A percentile compares a stretch with the other conserved stretches of the same genome.
These are phyloP conservation scores for Hevea brasiliensis DNA, from an alignment of 345 rosid species.

Conservation along the genomic window DNA sequence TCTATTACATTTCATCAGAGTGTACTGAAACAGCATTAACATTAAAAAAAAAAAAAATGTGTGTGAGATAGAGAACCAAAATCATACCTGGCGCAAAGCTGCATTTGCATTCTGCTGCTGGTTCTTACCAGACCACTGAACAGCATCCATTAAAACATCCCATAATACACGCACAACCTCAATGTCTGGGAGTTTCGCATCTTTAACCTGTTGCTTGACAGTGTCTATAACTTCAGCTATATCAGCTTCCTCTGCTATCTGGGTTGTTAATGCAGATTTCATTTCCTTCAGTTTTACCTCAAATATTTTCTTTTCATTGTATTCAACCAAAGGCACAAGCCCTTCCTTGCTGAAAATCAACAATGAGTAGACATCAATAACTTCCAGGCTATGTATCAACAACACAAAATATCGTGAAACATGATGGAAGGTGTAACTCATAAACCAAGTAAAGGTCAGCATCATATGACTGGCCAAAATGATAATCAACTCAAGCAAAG, in stretches of 20 bases:
- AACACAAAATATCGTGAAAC: not conserved
- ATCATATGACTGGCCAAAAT: not conserved
- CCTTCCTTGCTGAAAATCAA: constrained; percentile 78
- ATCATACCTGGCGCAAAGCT: constrained; percentile 76
- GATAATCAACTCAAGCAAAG: not conserved
- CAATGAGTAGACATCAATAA: constrained; percentile 12
- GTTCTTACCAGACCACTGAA: constrained; percentile 99
- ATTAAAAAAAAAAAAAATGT: not conserved
- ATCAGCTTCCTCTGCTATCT: constrained; percentile 71
- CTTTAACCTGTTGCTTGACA: constrained; percentile 77
- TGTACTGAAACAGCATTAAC: too few relatives aligned
- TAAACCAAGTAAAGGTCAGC: not conserved
- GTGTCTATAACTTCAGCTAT: constrained; percentile 77
- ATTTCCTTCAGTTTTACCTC: constrained; percentile 89
- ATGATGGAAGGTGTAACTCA: not conserved
- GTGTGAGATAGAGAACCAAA: not conserved
- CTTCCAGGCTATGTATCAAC: not conserved
- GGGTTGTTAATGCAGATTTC: constrained; percentile 75
- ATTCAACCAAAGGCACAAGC: constrained; percentile 75
- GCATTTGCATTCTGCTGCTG: constrained; percentile 94
- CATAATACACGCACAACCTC: constrained; percentile 82
- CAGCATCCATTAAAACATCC: constrained; percentile 98
- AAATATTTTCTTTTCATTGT: constrained; percentile 86
- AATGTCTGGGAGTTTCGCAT: constrained; percentile 73
- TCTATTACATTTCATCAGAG: not conserved